Evolutionary conservation across 805 yeast species (phyloP).

Genomic region (Kodamaea neixiangensis): DNA sequence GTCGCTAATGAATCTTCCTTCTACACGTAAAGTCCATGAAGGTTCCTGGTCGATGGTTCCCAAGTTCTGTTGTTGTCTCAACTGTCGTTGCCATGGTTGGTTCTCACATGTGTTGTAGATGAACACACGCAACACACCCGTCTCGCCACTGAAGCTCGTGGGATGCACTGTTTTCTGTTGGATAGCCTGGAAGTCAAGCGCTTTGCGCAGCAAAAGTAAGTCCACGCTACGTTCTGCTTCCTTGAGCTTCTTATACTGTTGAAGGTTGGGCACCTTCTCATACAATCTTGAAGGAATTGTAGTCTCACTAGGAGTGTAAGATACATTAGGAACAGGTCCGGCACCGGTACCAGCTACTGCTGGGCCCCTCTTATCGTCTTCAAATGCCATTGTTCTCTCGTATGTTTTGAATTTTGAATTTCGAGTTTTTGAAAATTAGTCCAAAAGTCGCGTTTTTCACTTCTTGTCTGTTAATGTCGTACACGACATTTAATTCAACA

Average conservation of each 20-base stretch:
- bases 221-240: conserved; percentile 86
- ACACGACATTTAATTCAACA: background rate
- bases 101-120: conserved; percentile 79
- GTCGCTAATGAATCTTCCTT: conserved; percentile 74
- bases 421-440: background rate
- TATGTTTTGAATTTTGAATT: background rate
- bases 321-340: conserved; percentile 38
- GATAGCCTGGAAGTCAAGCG: conserved; percentile 78
- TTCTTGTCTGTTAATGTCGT: background rate
- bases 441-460: conserved; percentile 9
- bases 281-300: conserved; percentile 39
- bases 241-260: conserved; percentile 64
- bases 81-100: conserved; percentile 75
- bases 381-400: conserved; percentile 14
- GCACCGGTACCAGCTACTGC: conserved; percentile 29
- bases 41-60: conserved; percentile 40
- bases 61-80: conserved; percentile 20
- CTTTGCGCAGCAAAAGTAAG: conserved; percentile 76
- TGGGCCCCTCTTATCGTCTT: conserved; percentile 19
- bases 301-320: conserved; percentile 46
- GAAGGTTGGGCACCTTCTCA: conserved; percentile 65
- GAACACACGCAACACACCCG: conserved; percentile 72
- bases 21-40: conserved; percentile 84
- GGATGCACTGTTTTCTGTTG: conserved; percentile 44
- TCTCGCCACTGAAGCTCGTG: conserved; percentile 41